These are phyloP conservation scores for Zymoseptoria passerinii DNA, from an alignment of 2,329 filamentous ascomycete genomes.

Conservation along the genomic window DNA sequence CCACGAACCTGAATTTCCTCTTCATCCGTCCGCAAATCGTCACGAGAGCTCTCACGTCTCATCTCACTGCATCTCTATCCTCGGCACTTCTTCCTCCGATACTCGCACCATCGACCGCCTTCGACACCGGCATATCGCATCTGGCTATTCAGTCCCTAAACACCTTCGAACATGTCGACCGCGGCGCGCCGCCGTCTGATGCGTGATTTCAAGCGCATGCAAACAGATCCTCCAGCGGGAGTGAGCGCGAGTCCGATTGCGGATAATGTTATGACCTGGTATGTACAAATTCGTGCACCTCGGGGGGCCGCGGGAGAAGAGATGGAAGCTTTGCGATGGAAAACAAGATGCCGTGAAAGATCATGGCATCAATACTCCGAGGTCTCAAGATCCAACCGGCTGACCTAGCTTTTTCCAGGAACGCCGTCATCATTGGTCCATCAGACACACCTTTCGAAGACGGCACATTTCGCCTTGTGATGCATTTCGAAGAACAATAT, in stretches of 20 bases:
- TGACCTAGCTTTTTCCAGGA: slow-evolving; percentile 50
- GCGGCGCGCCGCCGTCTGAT: slow-evolving; percentile 91
- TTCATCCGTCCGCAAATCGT: neutral
- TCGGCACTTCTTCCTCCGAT: neutral
- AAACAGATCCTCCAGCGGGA: slow-evolving; percentile 93
- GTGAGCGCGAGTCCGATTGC: slow-evolving; percentile 94
- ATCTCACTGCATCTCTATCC: neutral
- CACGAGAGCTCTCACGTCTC: neutral
- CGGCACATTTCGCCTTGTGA: slow-evolving; percentile 92
- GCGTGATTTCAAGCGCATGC: slow-evolving; percentile 99
- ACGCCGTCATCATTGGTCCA: slow-evolving; percentile 94
- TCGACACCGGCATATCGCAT: neutral
- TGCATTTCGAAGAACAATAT: slow-evolving; percentile 99
- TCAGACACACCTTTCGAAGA: slow-evolving; percentile 97
- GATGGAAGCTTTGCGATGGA: neutral
- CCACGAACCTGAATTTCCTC: neutral
- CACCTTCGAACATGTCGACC: slow-evolving; percentile 64
- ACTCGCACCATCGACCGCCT: neutral
- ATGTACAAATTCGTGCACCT: slow-evolving; percentile 25
- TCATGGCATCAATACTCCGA: neutral
- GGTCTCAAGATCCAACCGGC: neutral
- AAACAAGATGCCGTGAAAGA: neutral
- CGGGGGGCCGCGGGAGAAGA: neutral
- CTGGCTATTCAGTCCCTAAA: neutral
- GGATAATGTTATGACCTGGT: slow-evolving; percentile 97